Conservation (phyloP, 176 grass and related monocot genomes). For the Echinochloa phyllopogon region DNA sequence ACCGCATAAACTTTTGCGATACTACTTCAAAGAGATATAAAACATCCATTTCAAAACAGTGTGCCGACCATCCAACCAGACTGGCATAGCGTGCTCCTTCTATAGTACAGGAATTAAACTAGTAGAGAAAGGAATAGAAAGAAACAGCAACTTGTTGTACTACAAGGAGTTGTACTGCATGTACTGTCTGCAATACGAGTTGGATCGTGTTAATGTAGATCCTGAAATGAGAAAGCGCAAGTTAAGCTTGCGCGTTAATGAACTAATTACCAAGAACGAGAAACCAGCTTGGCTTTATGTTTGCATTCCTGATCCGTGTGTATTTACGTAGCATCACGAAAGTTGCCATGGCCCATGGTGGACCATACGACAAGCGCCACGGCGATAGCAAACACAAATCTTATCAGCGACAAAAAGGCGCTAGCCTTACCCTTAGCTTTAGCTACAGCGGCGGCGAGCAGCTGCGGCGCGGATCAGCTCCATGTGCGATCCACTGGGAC, state of each 20-base stretch:
- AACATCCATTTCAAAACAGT: background rate
- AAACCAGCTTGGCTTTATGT: background rate
- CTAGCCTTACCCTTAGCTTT: slow-evolving; percentile 12
- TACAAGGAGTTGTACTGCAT: slow-evolving; percentile 32
- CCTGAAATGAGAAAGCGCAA: background rate
- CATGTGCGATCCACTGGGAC: slow-evolving; percentile 41
- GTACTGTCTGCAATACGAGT: slow-evolving; percentile 26
- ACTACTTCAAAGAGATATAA: background rate
- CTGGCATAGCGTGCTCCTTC: background rate
- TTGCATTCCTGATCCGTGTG: slow-evolving; percentile 12
- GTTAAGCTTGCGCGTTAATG: background rate
- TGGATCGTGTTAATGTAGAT: slow-evolving; percentile 25
- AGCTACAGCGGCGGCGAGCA: slow-evolving; percentile 29
- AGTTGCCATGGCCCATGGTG: slow-evolving; percentile 11
- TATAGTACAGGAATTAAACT: background rate
- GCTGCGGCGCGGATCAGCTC: slow-evolving; percentile 28
- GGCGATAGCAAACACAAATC: background rate
- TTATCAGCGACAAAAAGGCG: slow-evolving; percentile 17
- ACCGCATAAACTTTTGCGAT: background rate
- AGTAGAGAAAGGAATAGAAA: background rate
- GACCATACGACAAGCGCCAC: background rate
- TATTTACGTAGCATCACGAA: slow-evolving; percentile 11
- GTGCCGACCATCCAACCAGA: background rate
- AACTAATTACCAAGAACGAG: slow-evolving; percentile 20
- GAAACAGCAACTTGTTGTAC: slow-evolving; percentile 3